Conservation (phyloP, 1,284 basidiomycete genomes). For the Volvariella surrecta region DNA sequence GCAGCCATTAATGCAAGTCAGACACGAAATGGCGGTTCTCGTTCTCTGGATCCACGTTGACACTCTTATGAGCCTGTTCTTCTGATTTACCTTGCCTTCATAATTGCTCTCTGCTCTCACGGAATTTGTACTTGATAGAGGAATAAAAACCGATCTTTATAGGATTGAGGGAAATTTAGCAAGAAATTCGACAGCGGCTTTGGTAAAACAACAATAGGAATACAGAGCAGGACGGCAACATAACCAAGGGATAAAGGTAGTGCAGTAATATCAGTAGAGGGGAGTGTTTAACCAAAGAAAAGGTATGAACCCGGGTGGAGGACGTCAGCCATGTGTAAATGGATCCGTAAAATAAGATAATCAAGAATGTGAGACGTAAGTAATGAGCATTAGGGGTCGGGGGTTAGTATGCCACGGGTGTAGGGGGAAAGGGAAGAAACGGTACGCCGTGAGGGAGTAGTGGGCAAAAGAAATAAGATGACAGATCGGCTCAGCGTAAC, state of each 20-base stretch:
- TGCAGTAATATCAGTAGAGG: constrained; percentile 11
- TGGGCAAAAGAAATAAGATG: constrained; percentile 13
- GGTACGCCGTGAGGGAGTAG: constrained; percentile 16
- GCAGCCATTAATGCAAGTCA: not conserved
- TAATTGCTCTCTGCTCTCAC: too few relatives aligned
- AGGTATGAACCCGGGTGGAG: constrained; percentile 11
- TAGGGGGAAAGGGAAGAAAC: constrained; percentile 10
- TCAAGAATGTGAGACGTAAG: constrained; percentile 19
- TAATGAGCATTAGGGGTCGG: constrained; percentile 22
- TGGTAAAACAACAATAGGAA: constrained; percentile 18
- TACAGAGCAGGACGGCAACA: constrained; percentile 25
- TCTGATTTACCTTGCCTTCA: too few relatives aligned
- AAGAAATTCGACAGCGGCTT: constrained; percentile 8
- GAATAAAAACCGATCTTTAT: too few relatives aligned
- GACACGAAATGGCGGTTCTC: too few relatives aligned
- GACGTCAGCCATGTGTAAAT: constrained; percentile 16
- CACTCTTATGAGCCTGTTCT: too few relatives aligned
- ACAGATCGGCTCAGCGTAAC: too few relatives aligned
- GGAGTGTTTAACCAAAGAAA: too few relatives aligned
- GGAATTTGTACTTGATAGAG: too few relatives aligned
- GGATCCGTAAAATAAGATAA: constrained; percentile 31
- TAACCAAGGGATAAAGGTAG: constrained; percentile 17
- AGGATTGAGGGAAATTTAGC: not conserved
- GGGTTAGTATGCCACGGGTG: constrained; percentile 18
- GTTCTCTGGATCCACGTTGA: too few relatives aligned